Conservation (phyloP, 805 yeast genomes). For the Phaffomyces antillensis region DNA sequence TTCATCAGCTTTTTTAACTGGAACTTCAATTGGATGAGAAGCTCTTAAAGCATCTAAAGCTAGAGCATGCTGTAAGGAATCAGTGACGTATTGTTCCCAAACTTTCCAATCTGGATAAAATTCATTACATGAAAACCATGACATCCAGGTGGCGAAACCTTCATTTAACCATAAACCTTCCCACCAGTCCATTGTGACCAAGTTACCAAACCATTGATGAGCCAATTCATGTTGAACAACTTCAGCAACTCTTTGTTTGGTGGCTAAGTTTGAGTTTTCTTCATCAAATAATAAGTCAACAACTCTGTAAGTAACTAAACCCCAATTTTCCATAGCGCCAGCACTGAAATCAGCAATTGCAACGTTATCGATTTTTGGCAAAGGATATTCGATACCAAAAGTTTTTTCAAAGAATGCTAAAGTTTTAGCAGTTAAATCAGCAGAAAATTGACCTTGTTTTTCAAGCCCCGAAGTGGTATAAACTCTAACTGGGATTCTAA, state of each 20-base stretch:
- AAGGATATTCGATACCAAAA: conserved; percentile 69
- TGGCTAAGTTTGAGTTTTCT: conserved; percentile 52
- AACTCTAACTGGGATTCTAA: conserved; percentile 71
- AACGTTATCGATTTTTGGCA: conserved; percentile 77
- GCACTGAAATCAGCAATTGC: conserved; percentile 81
- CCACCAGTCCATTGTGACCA: conserved; percentile 93
- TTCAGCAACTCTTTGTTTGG: conserved; percentile 72
- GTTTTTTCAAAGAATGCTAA: conserved; percentile 65
- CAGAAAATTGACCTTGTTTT: conserved; percentile 63
- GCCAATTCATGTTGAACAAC: conserved; percentile 87
- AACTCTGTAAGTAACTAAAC: conserved; percentile 72
- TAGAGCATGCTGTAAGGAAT: conserved; percentile 68
- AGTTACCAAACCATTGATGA: conserved; percentile 88
- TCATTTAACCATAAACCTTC: conserved; percentile 85
- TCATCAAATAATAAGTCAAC: conserved; percentile 71
- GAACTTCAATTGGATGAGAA: conserved; percentile 82
- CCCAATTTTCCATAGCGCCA: conserved; percentile 90
- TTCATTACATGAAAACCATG: conserved; percentile 75
- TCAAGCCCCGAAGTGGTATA: conserved; percentile 76
- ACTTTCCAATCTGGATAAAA: conserved; percentile 83
- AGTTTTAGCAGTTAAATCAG: conserved; percentile 68
- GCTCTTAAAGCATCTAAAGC: conserved; percentile 71
- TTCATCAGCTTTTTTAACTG: conserved; percentile 70
- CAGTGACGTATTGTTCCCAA: conserved; percentile 77
- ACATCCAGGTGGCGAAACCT: conserved; percentile 89